Conservation (phyloP, 768 basidiomycete species). For the Podaxis sp. region DNA sequence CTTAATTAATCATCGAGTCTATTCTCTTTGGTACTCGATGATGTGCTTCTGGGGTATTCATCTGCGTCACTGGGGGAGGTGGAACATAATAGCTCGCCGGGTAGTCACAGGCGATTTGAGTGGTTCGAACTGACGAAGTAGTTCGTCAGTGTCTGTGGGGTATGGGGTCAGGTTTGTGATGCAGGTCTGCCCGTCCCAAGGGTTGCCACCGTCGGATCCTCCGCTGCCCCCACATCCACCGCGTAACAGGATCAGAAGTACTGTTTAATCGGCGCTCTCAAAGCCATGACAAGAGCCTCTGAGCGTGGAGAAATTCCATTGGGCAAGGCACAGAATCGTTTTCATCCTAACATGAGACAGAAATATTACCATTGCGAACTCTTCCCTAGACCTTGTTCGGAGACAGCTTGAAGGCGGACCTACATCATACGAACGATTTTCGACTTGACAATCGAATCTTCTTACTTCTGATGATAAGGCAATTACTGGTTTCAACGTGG, state of each 20-base stretch:
- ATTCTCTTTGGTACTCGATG: neutral
- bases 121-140: neutral
- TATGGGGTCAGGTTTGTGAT: neutral
- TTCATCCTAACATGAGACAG: neutral
- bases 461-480: neutral
- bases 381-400: neutral
- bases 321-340: neutral
- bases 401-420: neutral
- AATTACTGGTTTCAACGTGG: neutral
- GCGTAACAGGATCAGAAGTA: neutral
- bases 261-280: neutral
- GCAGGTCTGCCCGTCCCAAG: neutral
- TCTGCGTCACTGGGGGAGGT: neutral
- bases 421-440: neutral
- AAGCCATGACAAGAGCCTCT: neutral
- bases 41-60: neutral
- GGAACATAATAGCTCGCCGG: neutral
- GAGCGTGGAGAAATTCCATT: neutral
- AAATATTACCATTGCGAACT: neutral
- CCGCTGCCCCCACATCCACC: neutral
- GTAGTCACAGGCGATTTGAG: neutral
- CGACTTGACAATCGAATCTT: neutral
- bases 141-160: neutral
- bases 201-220: neutral
- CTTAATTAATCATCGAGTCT: neutral